Evolutionary conservation across 345 rosid species (phyloP).

Genomic region (Ailanthus altissimus): DNA sequence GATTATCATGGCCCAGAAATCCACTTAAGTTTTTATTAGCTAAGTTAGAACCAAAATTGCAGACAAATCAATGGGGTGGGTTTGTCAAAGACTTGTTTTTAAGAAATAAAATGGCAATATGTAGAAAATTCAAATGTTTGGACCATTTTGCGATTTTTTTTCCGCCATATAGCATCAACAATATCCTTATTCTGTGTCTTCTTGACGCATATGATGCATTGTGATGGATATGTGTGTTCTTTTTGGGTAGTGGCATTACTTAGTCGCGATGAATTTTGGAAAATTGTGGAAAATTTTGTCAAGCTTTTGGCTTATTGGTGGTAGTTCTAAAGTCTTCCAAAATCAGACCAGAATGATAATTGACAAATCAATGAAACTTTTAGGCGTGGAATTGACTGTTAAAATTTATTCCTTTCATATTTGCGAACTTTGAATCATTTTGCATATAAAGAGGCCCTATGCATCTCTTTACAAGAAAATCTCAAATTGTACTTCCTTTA

Average conservation of each 20-base stretch:
- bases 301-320: background rate
- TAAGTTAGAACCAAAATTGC: too few relatives aligned
- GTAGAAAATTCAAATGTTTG: too few relatives aligned
- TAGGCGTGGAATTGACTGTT: background rate
- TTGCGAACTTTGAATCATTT: background rate
- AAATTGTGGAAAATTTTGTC: background rate
- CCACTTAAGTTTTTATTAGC: too few relatives aligned
- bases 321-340: background rate
- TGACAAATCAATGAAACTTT: background rate
- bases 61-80: too few relatives aligned
- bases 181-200: background rate
- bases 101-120: too few relatives aligned
- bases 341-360: background rate
- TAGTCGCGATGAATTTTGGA: background rate
- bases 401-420: constrained; percentile 6
- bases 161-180: background rate
- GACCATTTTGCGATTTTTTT: background rate
- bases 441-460: too few relatives aligned
- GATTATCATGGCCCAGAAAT: too few relatives aligned
- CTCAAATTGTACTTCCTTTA: too few relatives aligned
- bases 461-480: too few relatives aligned
- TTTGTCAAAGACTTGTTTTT: too few relatives aligned
- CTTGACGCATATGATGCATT: background rate
- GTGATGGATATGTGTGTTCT: background rate
- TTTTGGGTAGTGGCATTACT: background rate